phyloP scores from a whole-genome alignment of 108 stramenopile genomes.

The Craspedostauros australis region DNA sequence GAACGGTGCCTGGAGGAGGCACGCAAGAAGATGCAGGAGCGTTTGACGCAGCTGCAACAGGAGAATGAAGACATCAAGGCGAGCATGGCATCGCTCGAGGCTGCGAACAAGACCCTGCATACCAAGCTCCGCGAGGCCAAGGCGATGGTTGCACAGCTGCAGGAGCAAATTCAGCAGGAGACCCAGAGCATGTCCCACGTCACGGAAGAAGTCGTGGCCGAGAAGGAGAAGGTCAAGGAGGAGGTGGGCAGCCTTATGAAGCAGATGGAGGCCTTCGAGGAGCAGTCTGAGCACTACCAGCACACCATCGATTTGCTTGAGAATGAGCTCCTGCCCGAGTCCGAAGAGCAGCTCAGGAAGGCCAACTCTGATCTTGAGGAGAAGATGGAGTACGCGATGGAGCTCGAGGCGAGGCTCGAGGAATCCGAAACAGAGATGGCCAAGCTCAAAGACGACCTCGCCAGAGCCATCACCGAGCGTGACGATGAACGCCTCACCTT shows the following conservation, averaged over 20 bases:
- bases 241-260: neutral
- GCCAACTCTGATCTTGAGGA: neutral
- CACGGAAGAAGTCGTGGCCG: neutral
- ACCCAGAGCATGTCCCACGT: too few relatives aligned
- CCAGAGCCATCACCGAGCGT: constrained; percentile 1
- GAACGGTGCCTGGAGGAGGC: constrained; percentile 2
- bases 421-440: constrained; percentile 5
- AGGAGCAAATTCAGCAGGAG: too few relatives aligned
- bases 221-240: neutral
- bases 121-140: too few relatives aligned
- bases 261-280: neutral
- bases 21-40: neutral
- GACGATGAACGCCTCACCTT: constrained; percentile 22
- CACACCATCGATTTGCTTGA: constrained; percentile 21
- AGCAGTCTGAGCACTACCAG: constrained; percentile 5
- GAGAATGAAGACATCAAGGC: too few relatives aligned
- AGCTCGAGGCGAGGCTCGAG: constrained; percentile 6
- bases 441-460: constrained; percentile 19
- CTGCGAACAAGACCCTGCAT: too few relatives aligned
- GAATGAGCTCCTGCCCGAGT: constrained; percentile 23
- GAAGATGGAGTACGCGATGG: constrained; percentile 3
- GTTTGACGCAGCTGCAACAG: neutral
- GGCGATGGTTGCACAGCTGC: neutral
- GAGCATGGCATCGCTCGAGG: too few relatives aligned
- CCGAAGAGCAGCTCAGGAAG: constrained; percentile 27